Percentiles rank a stretch among this genome's conserved stretches.
These are phyloP conservation scores for Xylaria nigripes DNA, from an alignment of 495 filamentous ascomycete genomes.

Conservation along the genomic window DNA sequence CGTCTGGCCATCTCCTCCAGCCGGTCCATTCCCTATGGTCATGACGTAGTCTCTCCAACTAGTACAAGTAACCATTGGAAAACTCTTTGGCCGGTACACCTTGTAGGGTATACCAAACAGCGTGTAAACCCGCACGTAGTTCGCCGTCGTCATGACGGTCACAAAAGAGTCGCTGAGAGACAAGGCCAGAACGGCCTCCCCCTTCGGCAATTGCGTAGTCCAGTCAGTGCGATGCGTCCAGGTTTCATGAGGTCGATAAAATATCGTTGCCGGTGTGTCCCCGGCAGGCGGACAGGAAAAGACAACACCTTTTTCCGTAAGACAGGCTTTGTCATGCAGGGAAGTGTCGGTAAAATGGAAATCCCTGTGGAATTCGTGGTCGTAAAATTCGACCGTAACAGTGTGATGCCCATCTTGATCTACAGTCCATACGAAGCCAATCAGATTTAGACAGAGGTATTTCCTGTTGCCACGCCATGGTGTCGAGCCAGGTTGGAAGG, in stretches of 20 bases:
- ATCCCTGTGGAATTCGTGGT: slow-evolving; percentile 80
- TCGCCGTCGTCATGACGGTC: slow-evolving; percentile 71
- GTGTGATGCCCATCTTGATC: slow-evolving; percentile 92
- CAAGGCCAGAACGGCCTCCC: slow-evolving; percentile 75
- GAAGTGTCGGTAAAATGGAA: slow-evolving; percentile 97
- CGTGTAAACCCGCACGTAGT: slow-evolving; percentile 88
- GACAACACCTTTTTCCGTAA: slow-evolving; percentile 71
- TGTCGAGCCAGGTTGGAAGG: slow-evolving; percentile 90
- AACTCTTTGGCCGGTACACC: slow-evolving; percentile 83
- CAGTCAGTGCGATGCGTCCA: slow-evolving; percentile 90
- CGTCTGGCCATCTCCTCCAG: slow-evolving; percentile 66
- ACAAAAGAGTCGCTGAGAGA: slow-evolving; percentile 89
- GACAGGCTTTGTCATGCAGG: slow-evolving; percentile 91
- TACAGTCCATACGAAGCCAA: slow-evolving; percentile 93
- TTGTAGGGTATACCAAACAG: slow-evolving; percentile 83
- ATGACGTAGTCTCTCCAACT: slow-evolving; percentile 91
- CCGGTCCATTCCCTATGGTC: slow-evolving; percentile 84
- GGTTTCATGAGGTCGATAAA: slow-evolving; percentile 93
- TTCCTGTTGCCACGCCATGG: slow-evolving; percentile 90
- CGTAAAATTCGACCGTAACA: slow-evolving; percentile 95
- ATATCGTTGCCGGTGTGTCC: slow-evolving; percentile 68
- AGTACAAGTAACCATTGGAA: slow-evolving; percentile 81
- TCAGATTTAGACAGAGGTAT: slow-evolving; percentile 88
- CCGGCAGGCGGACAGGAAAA: slow-evolving; percentile 74
- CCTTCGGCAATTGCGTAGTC: slow-evolving; percentile 72